phyloP scores from a whole-genome alignment of 495 filamentous ascomycete genomes.

The Barbatosphaeria neglecta region DNA sequence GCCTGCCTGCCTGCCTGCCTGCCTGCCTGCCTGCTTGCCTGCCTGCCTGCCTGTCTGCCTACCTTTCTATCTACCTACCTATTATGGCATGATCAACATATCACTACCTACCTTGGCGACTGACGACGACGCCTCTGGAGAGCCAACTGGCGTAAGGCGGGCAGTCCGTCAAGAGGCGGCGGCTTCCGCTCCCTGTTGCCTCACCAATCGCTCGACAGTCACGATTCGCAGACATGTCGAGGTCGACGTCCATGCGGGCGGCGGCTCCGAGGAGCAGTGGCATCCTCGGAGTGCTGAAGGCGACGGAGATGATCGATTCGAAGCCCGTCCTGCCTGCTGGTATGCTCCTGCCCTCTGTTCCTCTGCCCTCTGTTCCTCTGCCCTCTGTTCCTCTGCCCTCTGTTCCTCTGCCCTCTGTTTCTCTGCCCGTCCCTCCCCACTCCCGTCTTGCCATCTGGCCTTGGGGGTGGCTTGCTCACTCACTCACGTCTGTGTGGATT shows the following conservation, averaged over 20 bases:
- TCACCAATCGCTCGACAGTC: too few species aligned
- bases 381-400: background rate
- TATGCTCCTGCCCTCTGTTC: slow-evolving; percentile 21
- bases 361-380: background rate
- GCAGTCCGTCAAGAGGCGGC: too few species aligned
- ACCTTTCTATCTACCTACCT: too few species aligned
- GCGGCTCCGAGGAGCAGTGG: slow-evolving; percentile 17
- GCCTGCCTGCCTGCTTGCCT: too few species aligned
- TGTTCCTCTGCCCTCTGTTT: background rate
- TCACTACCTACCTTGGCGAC: too few species aligned
- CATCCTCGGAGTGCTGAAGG: slow-evolving; percentile 63
- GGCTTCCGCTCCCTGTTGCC: too few species aligned
- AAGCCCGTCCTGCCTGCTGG: slow-evolving; percentile 72
- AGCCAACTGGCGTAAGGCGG: too few species aligned
- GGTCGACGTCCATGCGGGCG: slow-evolving; percentile 11
- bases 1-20: too few species aligned
- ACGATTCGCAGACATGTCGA: background rate
- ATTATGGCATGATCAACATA: too few species aligned
- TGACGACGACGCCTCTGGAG: too few species aligned
- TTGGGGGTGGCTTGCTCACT: background rate
- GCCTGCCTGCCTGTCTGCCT: too few species aligned
- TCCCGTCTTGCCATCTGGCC: background rate
- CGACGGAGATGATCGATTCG: slow-evolving; percentile 61
- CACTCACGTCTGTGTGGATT: background rate
- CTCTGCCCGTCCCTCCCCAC: too few species aligned